phyloP scores from a whole-genome alignment of 1,284 basidiomycete species.

The Leucoagaricus sp. region DNA sequence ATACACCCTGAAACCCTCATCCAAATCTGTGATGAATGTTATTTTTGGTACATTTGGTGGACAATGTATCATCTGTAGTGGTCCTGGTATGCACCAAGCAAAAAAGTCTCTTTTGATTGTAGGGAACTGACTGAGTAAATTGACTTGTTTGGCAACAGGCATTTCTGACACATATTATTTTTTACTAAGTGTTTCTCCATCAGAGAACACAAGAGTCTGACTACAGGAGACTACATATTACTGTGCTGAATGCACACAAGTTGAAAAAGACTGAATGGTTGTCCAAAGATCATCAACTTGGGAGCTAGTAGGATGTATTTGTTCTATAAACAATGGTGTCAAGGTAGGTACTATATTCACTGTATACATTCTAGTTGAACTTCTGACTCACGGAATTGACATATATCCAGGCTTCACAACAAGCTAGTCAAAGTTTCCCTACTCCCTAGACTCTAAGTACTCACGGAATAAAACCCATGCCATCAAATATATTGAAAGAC shows the following conservation, averaged over 20 bases:
- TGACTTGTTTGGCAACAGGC: too few species aligned
- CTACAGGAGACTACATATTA: too few species aligned
- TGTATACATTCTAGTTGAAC: too few species aligned
- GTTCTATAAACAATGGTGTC: constrained; percentile 83
- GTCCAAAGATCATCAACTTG: constrained; percentile 98
- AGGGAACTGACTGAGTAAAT: constrained; percentile 92
- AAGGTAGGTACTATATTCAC: constrained; percentile 52
- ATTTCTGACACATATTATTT: too few species aligned
- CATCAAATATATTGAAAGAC: too few species aligned
- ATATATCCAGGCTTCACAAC: too few species aligned
- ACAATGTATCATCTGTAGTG: constrained; percentile 95
- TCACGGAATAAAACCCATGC: too few species aligned
- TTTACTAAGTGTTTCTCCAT: too few species aligned
- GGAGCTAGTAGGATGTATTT: constrained; percentile 89
- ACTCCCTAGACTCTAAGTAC: too few species aligned
- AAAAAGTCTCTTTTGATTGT: not conserved
- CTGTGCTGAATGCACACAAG: constrained; percentile 92
- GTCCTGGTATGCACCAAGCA: constrained; percentile 65
- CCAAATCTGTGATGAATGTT: constrained; percentile 98
- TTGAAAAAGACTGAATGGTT: constrained; percentile 98
- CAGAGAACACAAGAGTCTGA: too few species aligned
- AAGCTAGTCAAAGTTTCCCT: too few species aligned
- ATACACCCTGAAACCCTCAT: constrained; percentile 97
- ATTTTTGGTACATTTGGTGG: constrained; percentile 98
- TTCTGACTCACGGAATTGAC: too few species aligned